These are phyloP conservation scores for Ceratobasidium sp. DNA, from an alignment of 1,284 basidiomycete species.

Conservation along the genomic window DNA sequence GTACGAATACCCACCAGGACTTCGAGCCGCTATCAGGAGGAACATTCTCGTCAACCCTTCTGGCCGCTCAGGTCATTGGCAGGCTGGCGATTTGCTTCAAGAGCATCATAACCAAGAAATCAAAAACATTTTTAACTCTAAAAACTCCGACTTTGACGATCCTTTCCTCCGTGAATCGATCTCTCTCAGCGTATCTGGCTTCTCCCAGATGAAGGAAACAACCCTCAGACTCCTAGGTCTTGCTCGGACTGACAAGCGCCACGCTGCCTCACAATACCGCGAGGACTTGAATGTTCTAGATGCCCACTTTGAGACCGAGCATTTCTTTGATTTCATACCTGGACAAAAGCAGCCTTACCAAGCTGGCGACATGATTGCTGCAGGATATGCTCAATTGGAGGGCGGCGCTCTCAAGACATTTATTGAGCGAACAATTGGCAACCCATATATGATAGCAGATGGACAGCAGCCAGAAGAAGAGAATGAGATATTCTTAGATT, in stretches of 20 bases:
- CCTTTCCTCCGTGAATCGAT: background rate
- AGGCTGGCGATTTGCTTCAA: background rate
- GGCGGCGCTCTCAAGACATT: background rate
- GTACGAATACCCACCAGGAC: background rate
- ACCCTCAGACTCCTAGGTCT: background rate
- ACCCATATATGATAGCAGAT: background rate
- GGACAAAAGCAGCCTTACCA: background rate
- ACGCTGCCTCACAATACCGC: background rate
- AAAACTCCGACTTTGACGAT: background rate
- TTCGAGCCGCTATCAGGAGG: background rate
- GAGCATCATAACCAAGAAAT: background rate
- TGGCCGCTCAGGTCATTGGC: background rate
- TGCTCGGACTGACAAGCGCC: background rate
- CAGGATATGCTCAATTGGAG: background rate
- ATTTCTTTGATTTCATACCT: background rate
- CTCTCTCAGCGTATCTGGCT: background rate
- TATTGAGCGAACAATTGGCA: background rate
- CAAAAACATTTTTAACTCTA: background rate
- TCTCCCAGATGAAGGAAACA: background rate
- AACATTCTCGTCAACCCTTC: background rate
- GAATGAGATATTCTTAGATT: background rate
- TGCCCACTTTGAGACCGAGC: background rate
- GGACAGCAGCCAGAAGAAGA: too few relatives aligned
- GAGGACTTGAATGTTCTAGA: background rate
- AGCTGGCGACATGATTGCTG: background rate